Conservation (phyloP, 108 stramenopile genomes). For the Hondaea fermentalgiana region DNA sequence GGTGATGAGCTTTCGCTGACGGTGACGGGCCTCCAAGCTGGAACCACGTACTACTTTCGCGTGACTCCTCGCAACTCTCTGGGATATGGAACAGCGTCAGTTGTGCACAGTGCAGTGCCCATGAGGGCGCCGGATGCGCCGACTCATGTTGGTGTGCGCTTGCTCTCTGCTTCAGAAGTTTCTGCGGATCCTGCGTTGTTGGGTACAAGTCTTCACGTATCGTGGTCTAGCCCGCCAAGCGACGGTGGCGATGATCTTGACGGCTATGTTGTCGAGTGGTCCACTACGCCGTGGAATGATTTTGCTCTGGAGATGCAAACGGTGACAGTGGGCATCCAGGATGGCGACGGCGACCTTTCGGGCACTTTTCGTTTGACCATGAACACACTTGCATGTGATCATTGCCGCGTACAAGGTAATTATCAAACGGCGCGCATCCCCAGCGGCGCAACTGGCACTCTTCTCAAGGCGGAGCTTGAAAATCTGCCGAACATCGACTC, state of each 20-base stretch:
- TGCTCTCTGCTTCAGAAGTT: neutral
- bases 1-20: neutral
- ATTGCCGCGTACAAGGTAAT: neutral
- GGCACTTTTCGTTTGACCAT: slow-evolving; percentile 62
- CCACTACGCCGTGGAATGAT: slow-evolving; percentile 37
- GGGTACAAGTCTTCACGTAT: slow-evolving; percentile 55
- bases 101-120: slow-evolving; percentile 18
- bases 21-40: neutral
- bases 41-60: slow-evolving; percentile 32
- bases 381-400: slow-evolving; percentile 48
- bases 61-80: slow-evolving; percentile 52
- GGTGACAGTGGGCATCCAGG: slow-evolving; percentile 33
- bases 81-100: slow-evolving; percentile 46
- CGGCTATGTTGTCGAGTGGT: slow-evolving; percentile 65
- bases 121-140: neutral
- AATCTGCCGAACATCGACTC: slow-evolving; percentile 51
- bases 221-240: slow-evolving; percentile 62
- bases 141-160: neutral
- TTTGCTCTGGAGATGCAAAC: neutral
- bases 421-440: neutral
- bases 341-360: slow-evolving; percentile 30
- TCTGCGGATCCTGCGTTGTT: slow-evolving; percentile 54
- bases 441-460: slow-evolving; percentile 22
- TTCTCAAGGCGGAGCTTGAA: slow-evolving; percentile 55
- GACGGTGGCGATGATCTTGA: slow-evolving; percentile 68